A percentile compares a stretch with the other conserved stretches of the same genome.
Conservation (phyloP, 805 yeast species). For the Myxozyma vanderwaltii region DNA sequence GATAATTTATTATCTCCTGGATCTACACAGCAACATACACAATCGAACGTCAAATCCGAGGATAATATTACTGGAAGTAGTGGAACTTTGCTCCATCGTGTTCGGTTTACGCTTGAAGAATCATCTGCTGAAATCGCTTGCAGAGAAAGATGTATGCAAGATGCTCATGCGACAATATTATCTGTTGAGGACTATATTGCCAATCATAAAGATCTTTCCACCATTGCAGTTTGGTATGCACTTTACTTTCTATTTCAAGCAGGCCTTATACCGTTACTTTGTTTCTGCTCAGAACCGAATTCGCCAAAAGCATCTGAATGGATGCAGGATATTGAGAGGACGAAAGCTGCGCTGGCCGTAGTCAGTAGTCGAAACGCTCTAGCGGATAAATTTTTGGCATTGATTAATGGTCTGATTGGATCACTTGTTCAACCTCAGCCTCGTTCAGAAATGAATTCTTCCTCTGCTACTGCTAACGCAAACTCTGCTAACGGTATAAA, state of each 20-base stretch:
- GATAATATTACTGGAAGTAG: too few relatives aligned
- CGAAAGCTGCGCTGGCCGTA: conserved; percentile 46
- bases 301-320: conserved; percentile 51
- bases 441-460: background rate
- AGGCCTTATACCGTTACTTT: conserved; percentile 57
- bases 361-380: conserved; percentile 50
- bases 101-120: conserved; percentile 17
- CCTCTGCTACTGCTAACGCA: background rate
- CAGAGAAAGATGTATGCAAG: conserved; percentile 52
- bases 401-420: conserved; percentile 48
- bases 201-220: conserved; percentile 44
- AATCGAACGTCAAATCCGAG: too few relatives aligned
- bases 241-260: conserved; percentile 67
- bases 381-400: conserved; percentile 50
- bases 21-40: too few relatives aligned
- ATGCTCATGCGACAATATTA: conserved; percentile 55
- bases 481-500: background rate
- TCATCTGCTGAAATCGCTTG: conserved; percentile 51
- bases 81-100: background rate
- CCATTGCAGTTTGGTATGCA: conserved; percentile 63
- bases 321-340: conserved; percentile 49
- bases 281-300: conserved; percentile 54
- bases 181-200: conserved; percentile 46
- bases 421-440: conserved; percentile 17
- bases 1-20: background rate